Evolutionary conservation across 306 rosid species (phyloP), one percentile per base, ranked within the genome.

Genomic region (Potentilla sterilis): DNA sequence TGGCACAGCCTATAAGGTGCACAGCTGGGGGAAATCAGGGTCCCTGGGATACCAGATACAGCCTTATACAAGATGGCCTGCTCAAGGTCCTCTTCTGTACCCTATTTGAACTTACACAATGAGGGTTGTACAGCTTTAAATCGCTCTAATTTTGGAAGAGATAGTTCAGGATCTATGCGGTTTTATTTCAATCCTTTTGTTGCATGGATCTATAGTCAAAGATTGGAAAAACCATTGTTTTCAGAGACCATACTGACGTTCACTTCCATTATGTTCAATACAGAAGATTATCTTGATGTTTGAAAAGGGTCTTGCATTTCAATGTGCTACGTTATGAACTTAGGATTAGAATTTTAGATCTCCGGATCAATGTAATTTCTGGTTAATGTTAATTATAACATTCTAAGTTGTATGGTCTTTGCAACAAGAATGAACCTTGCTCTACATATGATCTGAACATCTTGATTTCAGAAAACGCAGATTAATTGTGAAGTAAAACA

Each of bases 51-150:
- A 62, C 73, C 79, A 79, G 80, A 70, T 63, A 83, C 82, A 52
- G 78, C 83, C 75, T 66, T 70, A 63, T 57, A 64, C 68, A 58
- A 42, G 78, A 87, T 82, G 73, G 79, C 69, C 80, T 57, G 57
- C 79, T 72, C 52, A 66, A 79, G 80, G 81, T 79, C 82, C 82
- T 79, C 73, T 44, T 22, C 75, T 79, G 83, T 80, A 70, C 57
- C 62, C 77, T 83, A 64, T 68, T 82, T 62, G 51, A 78, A 73
- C 19, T 73, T 75, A 78, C 72, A 73, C 72, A 22, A 58, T 49
- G 70, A 69, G 69, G 81, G 82, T 59, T 91, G 89, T 91, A 84
- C 89, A 89, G 89, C 80, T 77, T 80, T 61, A 61, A 83, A 15
- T 78, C 80, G 79, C 75, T 81, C 76, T 35, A 75, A 52, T 78